These are phyloP conservation scores for Populus deltoides DNA, from an alignment of 345 rosid genomes.

Conservation along the genomic window DNA sequence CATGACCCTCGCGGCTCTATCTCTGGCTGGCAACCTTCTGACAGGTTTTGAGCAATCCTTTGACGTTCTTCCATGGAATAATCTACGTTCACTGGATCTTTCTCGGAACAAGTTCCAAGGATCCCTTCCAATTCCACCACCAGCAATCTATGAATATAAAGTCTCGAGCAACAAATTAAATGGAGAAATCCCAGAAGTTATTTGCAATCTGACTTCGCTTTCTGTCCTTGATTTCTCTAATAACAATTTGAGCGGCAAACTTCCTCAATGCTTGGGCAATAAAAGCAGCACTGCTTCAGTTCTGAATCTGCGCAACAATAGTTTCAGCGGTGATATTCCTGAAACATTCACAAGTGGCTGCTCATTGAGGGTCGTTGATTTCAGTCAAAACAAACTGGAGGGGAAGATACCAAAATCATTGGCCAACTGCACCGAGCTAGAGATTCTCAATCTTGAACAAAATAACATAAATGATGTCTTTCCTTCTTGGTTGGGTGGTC, in stretches of 20 bases:
- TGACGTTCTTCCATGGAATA: too few species aligned
- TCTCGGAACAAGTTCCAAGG: too few species aligned
- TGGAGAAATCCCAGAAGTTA: too few species aligned
- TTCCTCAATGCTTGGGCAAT: constrained; percentile 4
- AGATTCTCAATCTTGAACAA: neutral
- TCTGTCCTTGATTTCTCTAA: neutral
- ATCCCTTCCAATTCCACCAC: too few species aligned
- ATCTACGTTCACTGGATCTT: too few species aligned
- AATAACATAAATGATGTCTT: neutral
- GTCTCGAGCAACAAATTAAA: too few species aligned
- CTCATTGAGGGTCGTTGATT: neutral
- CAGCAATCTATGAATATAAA: too few species aligned
- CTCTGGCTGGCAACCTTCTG: constrained; percentile 16
- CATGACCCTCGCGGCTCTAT: neutral
- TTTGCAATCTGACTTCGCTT: neutral
- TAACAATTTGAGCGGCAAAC: constrained; percentile 7
- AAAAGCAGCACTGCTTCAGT: neutral
- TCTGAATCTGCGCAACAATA: neutral
- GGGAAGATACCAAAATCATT: neutral
- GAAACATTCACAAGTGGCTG: neutral
- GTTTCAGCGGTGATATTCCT: neutral
- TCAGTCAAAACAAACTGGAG: neutral
- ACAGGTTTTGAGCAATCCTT: constrained; percentile 13
- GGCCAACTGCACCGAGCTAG: neutral
- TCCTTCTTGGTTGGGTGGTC: too few species aligned